phyloP scores from a whole-genome alignment of 257 asterid species.

The Coffea canephora region DNA sequence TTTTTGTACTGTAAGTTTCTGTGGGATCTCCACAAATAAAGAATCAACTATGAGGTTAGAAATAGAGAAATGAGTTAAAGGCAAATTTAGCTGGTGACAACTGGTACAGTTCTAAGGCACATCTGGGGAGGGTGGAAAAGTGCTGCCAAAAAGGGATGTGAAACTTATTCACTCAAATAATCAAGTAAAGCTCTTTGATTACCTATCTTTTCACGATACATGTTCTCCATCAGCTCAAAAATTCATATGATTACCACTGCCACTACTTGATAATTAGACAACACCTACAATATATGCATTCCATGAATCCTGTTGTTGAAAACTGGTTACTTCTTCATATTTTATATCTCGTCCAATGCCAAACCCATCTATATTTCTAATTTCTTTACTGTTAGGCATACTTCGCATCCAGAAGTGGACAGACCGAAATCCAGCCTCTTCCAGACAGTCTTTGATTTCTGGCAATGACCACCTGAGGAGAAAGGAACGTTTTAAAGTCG shows the following conservation, averaged over 20 bases:
- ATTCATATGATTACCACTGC: not conserved
- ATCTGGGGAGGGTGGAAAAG: not conserved
- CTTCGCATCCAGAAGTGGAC: slow-evolving; percentile 84
- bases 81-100: too few relatives aligned
- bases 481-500: slow-evolving; percentile 1
- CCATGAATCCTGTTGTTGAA: slow-evolving; percentile 96
- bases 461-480: slow-evolving; percentile 88
- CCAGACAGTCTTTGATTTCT: slow-evolving; percentile 83
- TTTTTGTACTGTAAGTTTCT: not conserved
- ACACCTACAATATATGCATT: slow-evolving; percentile 87
- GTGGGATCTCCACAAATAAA: not conserved
- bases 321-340: slow-evolving; percentile 80
- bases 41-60: not conserved
- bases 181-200: not conserved
- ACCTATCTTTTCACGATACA: not conserved
- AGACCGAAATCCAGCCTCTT: slow-evolving; percentile 82
- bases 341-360: slow-evolving; percentile 66
- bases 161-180: not conserved
- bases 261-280: slow-evolving; percentile 34
- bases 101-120: not conserved
- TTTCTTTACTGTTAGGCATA: slow-evolving; percentile 81
- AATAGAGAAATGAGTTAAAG: not conserved
- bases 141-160: not conserved
- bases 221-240: not conserved
- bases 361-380: slow-evolving; percentile 62